These are phyloP conservation scores for Phytophthora ramorum DNA, from an alignment of 352 stramenopile species.

Conservation along the genomic window DNA sequence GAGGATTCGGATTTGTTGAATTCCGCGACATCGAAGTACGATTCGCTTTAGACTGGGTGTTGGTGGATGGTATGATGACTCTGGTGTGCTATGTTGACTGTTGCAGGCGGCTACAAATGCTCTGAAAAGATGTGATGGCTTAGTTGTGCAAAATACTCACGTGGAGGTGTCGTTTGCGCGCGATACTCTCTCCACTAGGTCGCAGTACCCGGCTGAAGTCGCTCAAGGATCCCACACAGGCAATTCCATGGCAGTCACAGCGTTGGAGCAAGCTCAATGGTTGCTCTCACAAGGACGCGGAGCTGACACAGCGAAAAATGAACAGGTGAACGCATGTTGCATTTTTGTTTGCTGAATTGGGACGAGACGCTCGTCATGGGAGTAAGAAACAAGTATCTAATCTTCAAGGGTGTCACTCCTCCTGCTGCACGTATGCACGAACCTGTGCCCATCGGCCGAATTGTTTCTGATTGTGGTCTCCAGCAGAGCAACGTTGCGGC, in stretches of 20 bases:
- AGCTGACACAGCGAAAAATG: constrained; percentile 37
- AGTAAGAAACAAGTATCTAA: constrained; percentile 40
- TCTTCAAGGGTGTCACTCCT: constrained; percentile 36
- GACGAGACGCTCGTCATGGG: constrained; percentile 16
- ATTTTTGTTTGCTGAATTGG: constrained; percentile 46
- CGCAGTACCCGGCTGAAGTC: constrained; percentile 14
- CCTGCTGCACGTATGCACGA: constrained; percentile 25
- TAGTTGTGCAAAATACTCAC: constrained; percentile 45
- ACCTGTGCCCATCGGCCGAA: constrained; percentile 5
- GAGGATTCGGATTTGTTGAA: constrained; percentile 85
- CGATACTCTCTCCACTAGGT: constrained; percentile 43
- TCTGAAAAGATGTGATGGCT: constrained; percentile 34
- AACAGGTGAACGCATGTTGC: constrained; percentile 52
- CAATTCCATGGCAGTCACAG: constrained; percentile 66
- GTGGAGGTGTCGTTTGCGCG: constrained; percentile 70
- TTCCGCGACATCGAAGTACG: constrained; percentile 73
- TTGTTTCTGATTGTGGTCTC: constrained; percentile 13
- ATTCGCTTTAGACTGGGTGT: not conserved
- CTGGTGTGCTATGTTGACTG: constrained; percentile 4
- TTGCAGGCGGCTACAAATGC: constrained; percentile 43
- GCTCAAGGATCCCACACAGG: constrained; percentile 16
- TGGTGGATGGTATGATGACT: not conserved
- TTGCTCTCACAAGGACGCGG: constrained; percentile 66
- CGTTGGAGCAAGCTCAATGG: constrained; percentile 86
- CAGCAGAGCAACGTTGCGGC: constrained; percentile 46